Percentiles rank a stretch among this genome's conserved stretches.
Conservation (phyloP, 2,329 filamentous ascomycete species). For the Rachicladosporium sp. region DNA sequence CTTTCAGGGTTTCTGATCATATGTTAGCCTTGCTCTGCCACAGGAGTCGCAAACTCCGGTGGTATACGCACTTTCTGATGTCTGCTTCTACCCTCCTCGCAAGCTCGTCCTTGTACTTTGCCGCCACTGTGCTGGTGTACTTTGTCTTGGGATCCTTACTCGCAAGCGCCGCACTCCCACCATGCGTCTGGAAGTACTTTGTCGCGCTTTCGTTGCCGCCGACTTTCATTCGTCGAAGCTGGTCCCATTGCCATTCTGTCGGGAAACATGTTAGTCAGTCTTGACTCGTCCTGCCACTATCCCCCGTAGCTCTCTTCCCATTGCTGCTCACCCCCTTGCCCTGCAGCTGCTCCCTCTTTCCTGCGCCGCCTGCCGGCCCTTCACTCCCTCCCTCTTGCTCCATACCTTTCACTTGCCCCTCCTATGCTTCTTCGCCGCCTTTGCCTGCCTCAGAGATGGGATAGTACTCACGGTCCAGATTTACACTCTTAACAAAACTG, state of each 20-base stretch:
- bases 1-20: constrained; percentile 62
- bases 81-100: constrained; percentile 75
- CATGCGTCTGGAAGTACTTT: constrained; percentile 96
- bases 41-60: neutral
- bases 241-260: constrained; percentile 87
- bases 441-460: too few species aligned
- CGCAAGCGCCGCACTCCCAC: constrained; percentile 80
- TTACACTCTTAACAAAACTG: constrained; percentile 95
- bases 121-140: constrained; percentile 85
- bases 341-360: too few species aligned
- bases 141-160: constrained; percentile 97
- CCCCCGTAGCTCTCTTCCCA: too few species aligned
- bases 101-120: constrained; percentile 96
- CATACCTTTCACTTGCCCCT: too few species aligned
- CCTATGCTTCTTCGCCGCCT: too few species aligned
- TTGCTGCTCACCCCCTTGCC: too few species aligned
- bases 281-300: neutral
- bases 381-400: too few species aligned
- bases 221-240: constrained; percentile 93
- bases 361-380: too few species aligned
- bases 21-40: constrained; percentile 13
- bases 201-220: constrained; percentile 96
- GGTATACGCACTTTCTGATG: constrained; percentile 58
- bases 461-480: constrained; percentile 74
- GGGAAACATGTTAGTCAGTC: constrained; percentile 1